Base-by-base conservation (phyloP, 176 grass and related monocot genomes). In the Eleusine indica region DNA sequence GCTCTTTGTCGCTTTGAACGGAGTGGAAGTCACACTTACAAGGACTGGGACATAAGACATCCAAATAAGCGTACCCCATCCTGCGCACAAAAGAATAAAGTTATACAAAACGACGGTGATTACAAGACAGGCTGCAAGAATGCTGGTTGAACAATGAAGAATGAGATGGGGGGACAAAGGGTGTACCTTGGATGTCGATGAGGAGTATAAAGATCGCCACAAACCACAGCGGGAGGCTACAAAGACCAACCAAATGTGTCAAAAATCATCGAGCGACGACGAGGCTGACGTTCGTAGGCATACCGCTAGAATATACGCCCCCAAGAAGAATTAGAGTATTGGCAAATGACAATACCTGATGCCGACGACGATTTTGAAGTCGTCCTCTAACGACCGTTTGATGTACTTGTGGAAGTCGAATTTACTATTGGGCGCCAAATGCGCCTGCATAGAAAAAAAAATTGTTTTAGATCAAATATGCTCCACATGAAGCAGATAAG, bases 381-480 rank as follows among this genome's bases (percentile, higher is more conserved):
- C 96, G 37, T 98, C 96, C 40, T 98, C 96, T 63, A 98, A 57
- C 15, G 92, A 95, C 37, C 93, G 78, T 79, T 98, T 98, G 72
- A 98, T 91, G 87, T 95, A 98, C 80, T 93, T 91, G 15, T 93
- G 92, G 73, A 98, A 98, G 52, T 98, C 72, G 77, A 95, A 98
- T 75, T 91, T 93, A 43, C 71, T 88, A 51, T 70, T 86, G 32
- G 80, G 87, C 7, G 90, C 68, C 49, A 98, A 16, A 83, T 98
- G 96, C 17, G 87, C 87, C 95, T 98, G 61, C 83, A 86, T 52
- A 15, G 2, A 72, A 40, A 6, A 41, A 67, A 66, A 4, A 10
- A 35, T 10, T 10, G 5, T 15, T 30, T 68, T 69, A 41, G 2
- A 40, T 8, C 30, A 67, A 67, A 67, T 32, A 47, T 11, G 44